Evolutionary conservation across 2,329 filamentous ascomycete species (phyloP).

Genomic region (Beauveria asiatica): DNA sequence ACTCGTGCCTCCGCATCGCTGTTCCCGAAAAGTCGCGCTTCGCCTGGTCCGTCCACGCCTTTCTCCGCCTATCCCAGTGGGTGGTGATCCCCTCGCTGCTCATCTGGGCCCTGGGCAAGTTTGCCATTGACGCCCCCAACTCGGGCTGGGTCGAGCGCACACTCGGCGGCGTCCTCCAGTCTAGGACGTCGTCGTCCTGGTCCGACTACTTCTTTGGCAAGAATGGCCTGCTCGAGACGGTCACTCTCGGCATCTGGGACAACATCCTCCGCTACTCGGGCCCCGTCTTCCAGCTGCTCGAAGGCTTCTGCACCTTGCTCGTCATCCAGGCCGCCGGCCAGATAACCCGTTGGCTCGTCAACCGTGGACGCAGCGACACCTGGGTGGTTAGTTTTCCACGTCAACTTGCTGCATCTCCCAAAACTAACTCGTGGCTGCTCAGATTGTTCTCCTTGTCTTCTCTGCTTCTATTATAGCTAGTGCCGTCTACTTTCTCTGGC

Average conservation of each 20-base stretch:
- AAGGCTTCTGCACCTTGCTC: constrained; percentile 92
- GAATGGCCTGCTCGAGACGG: constrained; percentile 69
- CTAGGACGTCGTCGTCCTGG: constrained; percentile 52
- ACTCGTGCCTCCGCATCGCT: constrained; percentile 69
- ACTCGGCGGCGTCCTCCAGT: constrained; percentile 56
- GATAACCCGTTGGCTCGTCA: constrained; percentile 90
- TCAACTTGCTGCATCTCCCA: neutral
- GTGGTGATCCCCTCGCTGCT: constrained; percentile 75
- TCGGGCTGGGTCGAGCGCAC: constrained; percentile 77
- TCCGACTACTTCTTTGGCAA: constrained; percentile 84
- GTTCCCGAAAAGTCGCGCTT: constrained; percentile 73
- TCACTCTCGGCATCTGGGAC: constrained; percentile 82
- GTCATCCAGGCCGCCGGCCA: constrained; percentile 94
- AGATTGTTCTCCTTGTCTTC: constrained; percentile 82
- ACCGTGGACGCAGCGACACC: constrained; percentile 83
- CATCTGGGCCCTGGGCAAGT: constrained; percentile 93
- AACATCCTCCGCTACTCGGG: constrained; percentile 81
- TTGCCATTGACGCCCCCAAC: constrained; percentile 77
- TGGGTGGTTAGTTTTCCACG: constrained; percentile 66
- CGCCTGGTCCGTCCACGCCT: constrained; percentile 59
- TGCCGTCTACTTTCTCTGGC: constrained; percentile 92
- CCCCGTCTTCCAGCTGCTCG: constrained; percentile 85
- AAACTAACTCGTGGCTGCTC: constrained; percentile 15
- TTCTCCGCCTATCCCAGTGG: constrained; percentile 74
- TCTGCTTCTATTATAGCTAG: constrained; percentile 89